Conservation (phyloP, 768 basidiomycete genomes). For the Suillus cothurnatus region DNA sequence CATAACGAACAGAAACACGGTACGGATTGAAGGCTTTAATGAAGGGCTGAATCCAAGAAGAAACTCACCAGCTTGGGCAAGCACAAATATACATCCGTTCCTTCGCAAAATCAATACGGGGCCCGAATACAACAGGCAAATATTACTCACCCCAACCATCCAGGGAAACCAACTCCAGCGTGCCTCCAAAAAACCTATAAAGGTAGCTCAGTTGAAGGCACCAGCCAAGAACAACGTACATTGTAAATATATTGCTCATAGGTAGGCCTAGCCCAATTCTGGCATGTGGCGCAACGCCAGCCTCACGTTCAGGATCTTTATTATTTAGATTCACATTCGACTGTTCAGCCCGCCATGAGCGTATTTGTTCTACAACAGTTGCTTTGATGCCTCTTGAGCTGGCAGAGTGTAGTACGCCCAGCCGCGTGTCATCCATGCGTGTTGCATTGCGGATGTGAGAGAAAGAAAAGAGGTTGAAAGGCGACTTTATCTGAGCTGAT, state of each 20-base stretch:
- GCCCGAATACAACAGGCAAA: neutral
- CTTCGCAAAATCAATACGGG: slow-evolving; percentile 36
- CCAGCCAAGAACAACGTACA: slow-evolving; percentile 43
- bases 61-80: slow-evolving; percentile 74
- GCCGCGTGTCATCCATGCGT: slow-evolving; percentile 63
- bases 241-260: slow-evolving; percentile 89
- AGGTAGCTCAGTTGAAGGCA: neutral
- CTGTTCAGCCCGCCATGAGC: slow-evolving; percentile 38
- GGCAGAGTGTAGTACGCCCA: slow-evolving; percentile 67
- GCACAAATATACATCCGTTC: slow-evolving; percentile 81
- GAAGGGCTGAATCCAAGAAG: neutral
- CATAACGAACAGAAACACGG: neutral
- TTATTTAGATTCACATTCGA: slow-evolving; percentile 24
- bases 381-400: slow-evolving; percentile 68
- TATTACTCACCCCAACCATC: slow-evolving; percentile 78
- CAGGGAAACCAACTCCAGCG: slow-evolving; percentile 73
- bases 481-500: slow-evolving; percentile 52
- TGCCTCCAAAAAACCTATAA: slow-evolving; percentile 79
- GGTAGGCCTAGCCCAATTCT: slow-evolving; percentile 83
- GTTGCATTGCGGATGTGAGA: slow-evolving; percentile 80
- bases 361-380: slow-evolving; percentile 80
- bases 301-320: slow-evolving; percentile 44
- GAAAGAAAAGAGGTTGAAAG: slow-evolving; percentile 87
- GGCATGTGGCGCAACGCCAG: slow-evolving; percentile 54
- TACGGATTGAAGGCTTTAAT: slow-evolving; percentile 1